Conservation (phyloP, 2,329 filamentous ascomycete genomes). For the Aureobasidium lini region DNA sequence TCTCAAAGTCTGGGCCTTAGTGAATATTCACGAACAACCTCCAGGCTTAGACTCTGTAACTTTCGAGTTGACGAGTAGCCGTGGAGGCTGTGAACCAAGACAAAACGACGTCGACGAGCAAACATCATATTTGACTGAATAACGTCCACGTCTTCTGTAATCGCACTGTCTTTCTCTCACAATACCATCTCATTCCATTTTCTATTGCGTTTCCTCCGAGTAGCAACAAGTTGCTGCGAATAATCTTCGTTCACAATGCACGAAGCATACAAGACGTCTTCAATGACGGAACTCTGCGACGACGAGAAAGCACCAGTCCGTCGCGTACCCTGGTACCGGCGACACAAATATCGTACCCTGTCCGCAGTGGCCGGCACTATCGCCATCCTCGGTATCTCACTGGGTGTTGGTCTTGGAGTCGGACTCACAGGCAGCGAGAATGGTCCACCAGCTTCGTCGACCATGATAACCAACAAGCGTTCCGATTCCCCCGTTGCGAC, state of each 20-base stretch:
- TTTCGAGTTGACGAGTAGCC: neutral
- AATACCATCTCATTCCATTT: no score
- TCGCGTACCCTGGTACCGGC: neutral
- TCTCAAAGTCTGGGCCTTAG: neutral
- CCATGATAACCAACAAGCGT: neutral
- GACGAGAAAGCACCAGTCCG: neutral
- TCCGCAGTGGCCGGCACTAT: slow-evolving; percentile 4
- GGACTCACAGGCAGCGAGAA: neutral
- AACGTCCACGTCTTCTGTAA: no score
- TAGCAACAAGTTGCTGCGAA: no score
- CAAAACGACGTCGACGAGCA: neutral
- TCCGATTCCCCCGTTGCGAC: neutral
- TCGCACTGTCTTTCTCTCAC: no score
- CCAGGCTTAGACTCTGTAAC: neutral
- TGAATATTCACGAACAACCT: neutral
- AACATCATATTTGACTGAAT: neutral
- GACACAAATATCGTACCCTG: slow-evolving; percentile 1
- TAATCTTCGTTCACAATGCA: neutral
- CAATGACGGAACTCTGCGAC: neutral
- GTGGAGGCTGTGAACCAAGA: neutral
- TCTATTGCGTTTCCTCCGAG: no score
- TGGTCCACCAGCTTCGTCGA: neutral
- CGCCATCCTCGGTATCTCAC: slow-evolving; percentile 13
- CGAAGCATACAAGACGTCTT: neutral
- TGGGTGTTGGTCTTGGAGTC: slow-evolving; percentile 16